Base-by-base conservation (phyloP, 169 alveolate species). In the Plasmodium gallinaceum region DNA sequence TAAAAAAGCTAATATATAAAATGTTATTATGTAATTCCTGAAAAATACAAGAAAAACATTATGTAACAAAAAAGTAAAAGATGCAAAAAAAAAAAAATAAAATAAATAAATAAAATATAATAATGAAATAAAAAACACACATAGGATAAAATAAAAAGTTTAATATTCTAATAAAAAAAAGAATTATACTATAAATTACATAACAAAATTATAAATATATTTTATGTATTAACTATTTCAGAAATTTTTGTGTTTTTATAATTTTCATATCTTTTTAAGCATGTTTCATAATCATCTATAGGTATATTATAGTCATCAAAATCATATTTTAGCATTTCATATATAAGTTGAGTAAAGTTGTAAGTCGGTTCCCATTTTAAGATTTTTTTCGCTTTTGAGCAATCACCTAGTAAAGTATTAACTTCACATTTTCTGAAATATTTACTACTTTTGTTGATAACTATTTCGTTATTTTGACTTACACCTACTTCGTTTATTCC, bases 401-500 rank as follows among this genome's bases (percentile, higher is more conserved):
- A 90, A 57, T 94, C 93, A 5, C 96, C 96, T n/a, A 70, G 71
- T 48, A 94, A 87, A 0, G 73, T 66, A 24, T 75, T 74, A 10
- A 94, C 95, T 57, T 94, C 96, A 9, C 93, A 66, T 7, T 93
- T 93, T 57, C 96, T 90, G 88, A 75, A 94, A 64, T 93, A 93
- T 52, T 66, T 83, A 16, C 22, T 7, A 10, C 66, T 65, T 54
- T 88, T 74, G 14, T 52, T 78, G 12, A 89, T 69, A 12, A 89
- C 76, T 14, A 89, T 69, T 1, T 73, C 43, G 26, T 89, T 76
- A 26, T 69, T 20, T 46, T 88, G 76, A 52, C 78, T 90, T 22
- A 85, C 42, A 14, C 93, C 95, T 22, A 80, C 74, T 80, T 93
- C 95, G 22, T 90, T 39, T 20, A 90, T 24, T 16, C 95, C 95